These are phyloP conservation scores for Fusarium hainanense DNA, from an alignment of 2,329 filamentous ascomycete genomes.

Conservation along the genomic window DNA sequence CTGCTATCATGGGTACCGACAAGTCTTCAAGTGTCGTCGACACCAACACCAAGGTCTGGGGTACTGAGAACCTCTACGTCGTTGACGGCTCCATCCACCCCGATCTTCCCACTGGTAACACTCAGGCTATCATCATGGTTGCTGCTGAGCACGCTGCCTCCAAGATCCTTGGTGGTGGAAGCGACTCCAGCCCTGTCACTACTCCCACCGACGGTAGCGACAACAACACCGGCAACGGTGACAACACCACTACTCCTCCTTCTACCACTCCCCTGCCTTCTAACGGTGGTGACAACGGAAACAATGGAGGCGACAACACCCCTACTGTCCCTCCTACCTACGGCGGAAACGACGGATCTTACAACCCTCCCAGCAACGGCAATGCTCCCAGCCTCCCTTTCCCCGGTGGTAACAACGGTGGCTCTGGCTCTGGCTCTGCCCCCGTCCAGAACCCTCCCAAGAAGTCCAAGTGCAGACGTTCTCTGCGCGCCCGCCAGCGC, in stretches of 20 bases:
- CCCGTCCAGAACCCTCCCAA: slow-evolving; percentile 2
- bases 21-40: slow-evolving; percentile 69
- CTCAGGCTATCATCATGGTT: slow-evolving; percentile 72
- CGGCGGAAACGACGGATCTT: not conserved
- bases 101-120: slow-evolving; percentile 75
- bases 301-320: not conserved
- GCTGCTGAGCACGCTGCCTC: slow-evolving; percentile 69
- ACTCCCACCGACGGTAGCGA: slow-evolving; percentile 1
- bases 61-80: slow-evolving; percentile 75
- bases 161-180: slow-evolving; percentile 34
- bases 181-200: slow-evolving; percentile 4
- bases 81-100: slow-evolving; percentile 77
- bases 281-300: not conserved
- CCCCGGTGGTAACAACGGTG: no score
- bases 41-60: slow-evolving; percentile 71
- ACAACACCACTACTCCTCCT: not conserved
- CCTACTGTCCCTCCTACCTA: not conserved
- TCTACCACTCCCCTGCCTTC: slow-evolving; percentile 1
- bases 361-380: not conserved
- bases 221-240: not conserved
- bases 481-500: slow-evolving; percentile 13
- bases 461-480: slow-evolving; percentile 13
- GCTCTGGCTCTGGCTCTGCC: no score
- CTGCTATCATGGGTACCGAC: slow-evolving; percentile 69
- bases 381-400: no score